These are phyloP conservation scores for Euphorbia pulcherrima DNA, from an alignment of 345 rosid species.

Conservation along the genomic window DNA sequence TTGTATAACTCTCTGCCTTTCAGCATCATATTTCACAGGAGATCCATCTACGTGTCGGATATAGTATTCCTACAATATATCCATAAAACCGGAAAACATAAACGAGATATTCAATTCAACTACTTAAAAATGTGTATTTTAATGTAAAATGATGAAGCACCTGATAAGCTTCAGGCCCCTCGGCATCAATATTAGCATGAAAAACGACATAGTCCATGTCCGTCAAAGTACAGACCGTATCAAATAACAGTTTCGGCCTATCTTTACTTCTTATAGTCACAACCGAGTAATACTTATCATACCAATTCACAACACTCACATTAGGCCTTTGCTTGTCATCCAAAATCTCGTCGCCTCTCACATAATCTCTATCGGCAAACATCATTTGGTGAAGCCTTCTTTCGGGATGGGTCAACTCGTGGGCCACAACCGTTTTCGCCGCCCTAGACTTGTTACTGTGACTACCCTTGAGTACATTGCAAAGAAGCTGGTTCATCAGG, in stretches of 20 bases:
- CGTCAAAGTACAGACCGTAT: slow-evolving; percentile 81
- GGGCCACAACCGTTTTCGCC: slow-evolving; percentile 70
- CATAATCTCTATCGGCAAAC: slow-evolving; percentile 95
- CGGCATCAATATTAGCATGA: slow-evolving; percentile 76
- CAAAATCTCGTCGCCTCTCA: slow-evolving; percentile 40
- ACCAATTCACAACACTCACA: slow-evolving; percentile 74
- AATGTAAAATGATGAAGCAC: slow-evolving; percentile 23
- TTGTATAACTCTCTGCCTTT: slow-evolving; percentile 70
- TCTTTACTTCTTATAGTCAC: slow-evolving; percentile 81
- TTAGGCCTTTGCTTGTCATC: slow-evolving; percentile 62
- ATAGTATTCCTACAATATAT: slow-evolving; percentile 59
- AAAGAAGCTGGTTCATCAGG: slow-evolving; percentile 58
- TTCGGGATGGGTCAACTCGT: slow-evolving; percentile 60
- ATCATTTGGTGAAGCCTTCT: slow-evolving; percentile 98
- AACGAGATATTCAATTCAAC: neutral
- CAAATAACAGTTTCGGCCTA: slow-evolving; percentile 88
- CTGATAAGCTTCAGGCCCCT: slow-evolving; percentile 74
- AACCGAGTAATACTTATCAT: slow-evolving; percentile 76
- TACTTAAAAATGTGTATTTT: neutral
- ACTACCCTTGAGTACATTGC: slow-evolving; percentile 77
- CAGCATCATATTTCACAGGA: slow-evolving; percentile 78
- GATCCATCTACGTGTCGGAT: slow-evolving; percentile 87
- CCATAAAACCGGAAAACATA: neutral
- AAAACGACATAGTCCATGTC: slow-evolving; percentile 94
- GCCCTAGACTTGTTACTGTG: slow-evolving; percentile 56